Conservation (phyloP, 805 yeast species). For the Debaryomyces tyrocola region DNA sequence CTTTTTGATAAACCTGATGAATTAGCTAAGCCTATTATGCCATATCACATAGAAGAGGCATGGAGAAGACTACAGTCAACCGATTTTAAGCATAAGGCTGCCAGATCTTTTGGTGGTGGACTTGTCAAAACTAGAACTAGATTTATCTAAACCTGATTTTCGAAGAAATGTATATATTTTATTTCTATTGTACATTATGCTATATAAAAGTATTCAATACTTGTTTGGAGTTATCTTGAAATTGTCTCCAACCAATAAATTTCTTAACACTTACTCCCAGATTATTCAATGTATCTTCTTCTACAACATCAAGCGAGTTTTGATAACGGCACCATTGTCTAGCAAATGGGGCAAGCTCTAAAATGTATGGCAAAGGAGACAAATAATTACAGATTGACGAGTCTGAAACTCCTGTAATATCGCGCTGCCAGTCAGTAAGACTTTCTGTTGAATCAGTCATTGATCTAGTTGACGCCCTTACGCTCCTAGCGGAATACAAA, state of each 20-base stretch:
- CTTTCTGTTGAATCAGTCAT: slow-evolving; percentile 11
- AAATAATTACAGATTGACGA: slow-evolving; percentile 28
- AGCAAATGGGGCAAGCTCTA: slow-evolving; percentile 33
- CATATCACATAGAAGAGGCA: slow-evolving; percentile 84
- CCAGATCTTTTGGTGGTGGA: slow-evolving; percentile 74
- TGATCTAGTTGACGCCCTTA: slow-evolving; percentile 10
- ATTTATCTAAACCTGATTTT: slow-evolving; percentile 35
- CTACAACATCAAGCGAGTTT: slow-evolving; percentile 20
- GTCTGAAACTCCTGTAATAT: slow-evolving; percentile 32
- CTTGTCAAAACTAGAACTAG: slow-evolving; percentile 52
- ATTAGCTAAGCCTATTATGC: slow-evolving; percentile 71
- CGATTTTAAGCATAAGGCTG: slow-evolving; percentile 58
- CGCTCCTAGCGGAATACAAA: slow-evolving; percentile 18
- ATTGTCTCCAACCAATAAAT: slow-evolving; percentile 35
- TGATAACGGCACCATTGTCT: slow-evolving; percentile 38
- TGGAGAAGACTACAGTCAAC: slow-evolving; percentile 74
- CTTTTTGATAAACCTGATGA: slow-evolving; percentile 89
- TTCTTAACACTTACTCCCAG: slow-evolving; percentile 22
- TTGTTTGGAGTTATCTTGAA: slow-evolving; percentile 20
- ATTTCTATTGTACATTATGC: neutral
- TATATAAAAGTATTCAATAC: slow-evolving; percentile 10
- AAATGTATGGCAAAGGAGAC: slow-evolving; percentile 21
- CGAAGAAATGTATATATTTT: neutral
- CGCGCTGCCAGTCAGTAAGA: neutral
- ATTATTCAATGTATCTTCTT: slow-evolving; percentile 11